Evolutionary conservation across 2,329 filamentous ascomycete species (phyloP), one percentile per base, ranked within the genome.

Genomic region (Bipolaris sorokiniana): DNA sequence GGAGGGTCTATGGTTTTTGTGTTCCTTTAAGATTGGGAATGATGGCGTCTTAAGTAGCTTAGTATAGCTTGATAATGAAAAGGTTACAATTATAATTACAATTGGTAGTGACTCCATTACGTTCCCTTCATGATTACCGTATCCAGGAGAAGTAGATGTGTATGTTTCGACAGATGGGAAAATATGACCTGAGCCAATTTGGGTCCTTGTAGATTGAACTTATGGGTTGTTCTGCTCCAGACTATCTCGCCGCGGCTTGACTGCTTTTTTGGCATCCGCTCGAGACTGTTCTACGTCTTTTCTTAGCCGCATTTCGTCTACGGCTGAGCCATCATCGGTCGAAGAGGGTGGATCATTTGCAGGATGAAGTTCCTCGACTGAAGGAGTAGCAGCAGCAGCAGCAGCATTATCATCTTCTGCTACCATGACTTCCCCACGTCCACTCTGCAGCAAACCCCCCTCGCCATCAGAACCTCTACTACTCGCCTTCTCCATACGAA

Each of bases 1-100:
- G 58, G 63, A 61, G 59, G 63, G 56, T 56, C 51, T 56, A 37
- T 57, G 61, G 49, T 53, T 58, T 58, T 48, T 50, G 57, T 58
- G 48, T 57, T 45, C 45, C 40, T 56, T 57, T 48, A 42, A 45
- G 23, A 45, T 57, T 46, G 54, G 51, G 48, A 50, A 52, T 51
- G 59, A 61, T 48, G 56, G 61, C 61, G 58, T 61, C 58, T 55
- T 57, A 55, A 42, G 62, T 67, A 68, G 58, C 51, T 64, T 63
- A 63, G 60, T 56, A 59, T 50, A 47, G 45, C 42, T 58, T 59
- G 52, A 54, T 57, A 69, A 69, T 67, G 56, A 64, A 66, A 64
- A 23, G 42, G 28, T 11, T 31, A 31, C 28, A 13, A 31, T 26
- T 51, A 55, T 44, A 56, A 59, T 52, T 53, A 37, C n/a, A 50